These are phyloP conservation scores for Cercospora berteroae DNA, from an alignment of 2,329 filamentous ascomycete species.

Conservation along the genomic window DNA sequence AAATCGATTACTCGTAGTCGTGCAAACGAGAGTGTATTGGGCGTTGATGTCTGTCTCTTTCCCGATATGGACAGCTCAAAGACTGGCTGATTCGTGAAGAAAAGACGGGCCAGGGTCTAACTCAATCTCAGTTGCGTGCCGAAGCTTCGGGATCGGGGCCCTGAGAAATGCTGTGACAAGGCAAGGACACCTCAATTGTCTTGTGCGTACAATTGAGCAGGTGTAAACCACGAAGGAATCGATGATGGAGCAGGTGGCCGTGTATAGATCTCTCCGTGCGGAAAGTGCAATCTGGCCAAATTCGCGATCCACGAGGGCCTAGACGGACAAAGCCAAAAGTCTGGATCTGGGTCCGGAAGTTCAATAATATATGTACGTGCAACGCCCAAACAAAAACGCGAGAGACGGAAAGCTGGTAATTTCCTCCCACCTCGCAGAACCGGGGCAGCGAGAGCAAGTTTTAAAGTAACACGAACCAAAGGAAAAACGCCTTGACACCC, in stretches of 20 bases:
- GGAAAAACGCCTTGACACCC: background rate
- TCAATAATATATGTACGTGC: background rate
- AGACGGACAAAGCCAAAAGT: background rate
- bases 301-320: background rate
- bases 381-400: background rate
- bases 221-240: background rate
- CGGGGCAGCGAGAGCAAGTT: background rate
- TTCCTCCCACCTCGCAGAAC: background rate
- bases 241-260: background rate
- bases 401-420: background rate
- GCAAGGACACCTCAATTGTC: no score
- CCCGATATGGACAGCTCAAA: conserved; percentile 7
- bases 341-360: background rate
- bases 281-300: background rate
- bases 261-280: background rate
- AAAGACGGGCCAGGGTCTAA: background rate
- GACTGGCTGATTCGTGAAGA: background rate
- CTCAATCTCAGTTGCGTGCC: background rate
- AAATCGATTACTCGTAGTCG: background rate
- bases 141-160: background rate
- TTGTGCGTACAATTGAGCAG: background rate
- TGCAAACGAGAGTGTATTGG: no score
- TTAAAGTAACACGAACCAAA: conserved; percentile 1
- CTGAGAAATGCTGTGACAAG: background rate
- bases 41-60: background rate